Evolutionary conservation across 2,329 filamentous ascomycete species (phyloP).

Genomic region (Colletotrichum eleusines): DNA sequence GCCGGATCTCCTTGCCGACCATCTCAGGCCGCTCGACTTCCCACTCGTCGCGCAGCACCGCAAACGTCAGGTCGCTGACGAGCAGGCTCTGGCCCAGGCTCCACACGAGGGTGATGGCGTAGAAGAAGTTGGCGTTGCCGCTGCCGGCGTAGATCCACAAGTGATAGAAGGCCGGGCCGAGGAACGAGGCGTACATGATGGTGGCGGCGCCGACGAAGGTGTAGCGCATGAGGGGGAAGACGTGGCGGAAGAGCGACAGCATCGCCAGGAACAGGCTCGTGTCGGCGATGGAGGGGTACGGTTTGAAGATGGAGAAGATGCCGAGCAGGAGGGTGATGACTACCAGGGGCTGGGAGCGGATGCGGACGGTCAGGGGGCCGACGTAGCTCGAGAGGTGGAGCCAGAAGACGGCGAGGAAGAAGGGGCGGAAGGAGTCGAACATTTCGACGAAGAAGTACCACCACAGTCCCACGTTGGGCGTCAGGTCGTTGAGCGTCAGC

Average conservation of each 20-base stretch:
- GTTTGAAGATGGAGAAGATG: constrained; percentile 95
- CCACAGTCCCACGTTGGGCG: constrained; percentile 96
- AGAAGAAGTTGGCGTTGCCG: constrained; percentile 99
- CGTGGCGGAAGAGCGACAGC: constrained; percentile 87
- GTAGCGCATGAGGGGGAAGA: constrained; percentile 93
- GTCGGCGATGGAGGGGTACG: constrained; percentile 94
- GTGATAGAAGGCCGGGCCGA: constrained; percentile 96
- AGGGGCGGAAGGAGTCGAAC: constrained; percentile 97
- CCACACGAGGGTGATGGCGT: constrained; percentile 99
- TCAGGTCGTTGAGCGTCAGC: constrained; percentile 89
- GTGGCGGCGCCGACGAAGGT: constrained; percentile 87
- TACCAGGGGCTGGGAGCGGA: constrained; percentile 88
- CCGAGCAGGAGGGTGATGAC: constrained; percentile 87
- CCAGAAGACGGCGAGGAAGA: constrained; percentile 99
- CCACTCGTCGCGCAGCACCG: constrained; percentile 91
- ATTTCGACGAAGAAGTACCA: constrained; percentile 99
- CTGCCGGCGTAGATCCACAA: constrained; percentile 98
- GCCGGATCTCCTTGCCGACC: constrained; percentile 86
- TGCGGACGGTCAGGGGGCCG: constrained; percentile 83
- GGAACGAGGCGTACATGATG: constrained; percentile 86
- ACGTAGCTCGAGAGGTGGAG: constrained; percentile 93
- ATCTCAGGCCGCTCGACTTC: constrained; percentile 92
- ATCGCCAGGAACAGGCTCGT: constrained; percentile 87
- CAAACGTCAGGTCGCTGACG: constrained; percentile 89
- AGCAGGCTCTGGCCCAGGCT: constrained; percentile 89